phyloP scores from a whole-genome alignment of 108 stramenopile species.

The Cyclostephanos tholiformis region DNA sequence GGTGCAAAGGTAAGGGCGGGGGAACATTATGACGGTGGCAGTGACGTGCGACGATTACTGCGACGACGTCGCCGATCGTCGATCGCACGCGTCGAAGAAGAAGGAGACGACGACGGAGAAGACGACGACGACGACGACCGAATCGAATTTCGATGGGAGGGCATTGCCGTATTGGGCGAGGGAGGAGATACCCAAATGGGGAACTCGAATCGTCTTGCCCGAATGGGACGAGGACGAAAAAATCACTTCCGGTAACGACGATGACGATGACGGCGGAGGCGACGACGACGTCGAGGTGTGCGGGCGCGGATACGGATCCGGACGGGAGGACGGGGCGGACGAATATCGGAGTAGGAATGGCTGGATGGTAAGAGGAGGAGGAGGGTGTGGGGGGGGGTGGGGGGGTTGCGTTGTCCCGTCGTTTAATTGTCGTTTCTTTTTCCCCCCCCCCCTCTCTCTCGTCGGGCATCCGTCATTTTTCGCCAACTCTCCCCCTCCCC shows the following conservation, averaged over 20 bases:
- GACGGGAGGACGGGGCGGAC: background rate
- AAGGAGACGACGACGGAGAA: background rate
- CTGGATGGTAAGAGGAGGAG: slow-evolving; percentile 58
- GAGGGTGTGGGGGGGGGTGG: background rate
- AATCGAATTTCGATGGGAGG: slow-evolving; percentile 11
- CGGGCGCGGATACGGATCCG: background rate
- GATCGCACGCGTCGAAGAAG: background rate
- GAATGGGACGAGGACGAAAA: slow-evolving; percentile 61
- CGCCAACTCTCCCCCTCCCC: too few relatives aligned
- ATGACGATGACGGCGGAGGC: slow-evolving; percentile 26
- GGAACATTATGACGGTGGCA: background rate
- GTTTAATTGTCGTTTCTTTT: too few relatives aligned
- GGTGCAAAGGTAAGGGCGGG: background rate
- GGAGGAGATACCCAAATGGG: slow-evolving; percentile 47
- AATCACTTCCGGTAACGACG: background rate
- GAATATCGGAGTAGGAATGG: slow-evolving; percentile 62
- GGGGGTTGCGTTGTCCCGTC: background rate
- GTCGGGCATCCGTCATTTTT: too few relatives aligned
- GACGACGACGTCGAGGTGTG: slow-evolving; percentile 4
- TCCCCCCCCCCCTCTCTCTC: too few relatives aligned
- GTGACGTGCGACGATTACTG: background rate
- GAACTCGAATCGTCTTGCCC: slow-evolving; percentile 51
- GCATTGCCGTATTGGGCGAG: slow-evolving; percentile 36
- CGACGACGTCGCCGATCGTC: background rate
- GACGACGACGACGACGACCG: background rate